Conservation (phyloP, 129 eudicot genomes). For the Artemisia argyi region DNA sequence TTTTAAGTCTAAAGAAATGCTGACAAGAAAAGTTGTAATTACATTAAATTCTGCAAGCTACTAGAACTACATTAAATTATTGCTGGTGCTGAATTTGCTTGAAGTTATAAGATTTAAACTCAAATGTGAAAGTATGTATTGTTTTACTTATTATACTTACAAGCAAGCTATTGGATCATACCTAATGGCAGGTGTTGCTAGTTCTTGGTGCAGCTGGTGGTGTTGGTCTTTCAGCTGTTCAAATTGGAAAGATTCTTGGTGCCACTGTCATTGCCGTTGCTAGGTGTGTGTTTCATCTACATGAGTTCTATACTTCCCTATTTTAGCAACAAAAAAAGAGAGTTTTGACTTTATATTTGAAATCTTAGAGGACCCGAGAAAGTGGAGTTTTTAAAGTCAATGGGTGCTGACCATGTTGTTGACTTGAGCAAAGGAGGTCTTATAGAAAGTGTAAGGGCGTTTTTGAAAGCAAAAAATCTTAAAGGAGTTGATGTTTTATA, state of each 20-base stretch:
- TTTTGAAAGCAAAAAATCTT: constrained; percentile 63
- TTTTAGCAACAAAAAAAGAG: neutral
- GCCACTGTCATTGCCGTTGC: constrained; percentile 91
- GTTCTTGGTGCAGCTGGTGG: constrained; percentile 99
- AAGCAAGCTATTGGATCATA: neutral
- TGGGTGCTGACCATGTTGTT: constrained; percentile 88
- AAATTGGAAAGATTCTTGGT: constrained; percentile 88
- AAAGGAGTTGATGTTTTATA: constrained; percentile 91
- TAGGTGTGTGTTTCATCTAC: constrained; percentile 47
- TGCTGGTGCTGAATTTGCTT: neutral
- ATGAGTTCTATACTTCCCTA: neutral
- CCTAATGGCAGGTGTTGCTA: constrained; percentile 62
- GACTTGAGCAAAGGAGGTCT: constrained; percentile 64
- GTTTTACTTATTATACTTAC: neutral
- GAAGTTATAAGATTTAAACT: neutral
- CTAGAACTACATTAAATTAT: neutral
- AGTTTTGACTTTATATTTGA: constrained; percentile 6
- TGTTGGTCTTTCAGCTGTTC: constrained; percentile 96
- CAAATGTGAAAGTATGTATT: neutral
- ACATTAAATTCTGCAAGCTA: neutral
- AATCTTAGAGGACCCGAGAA: constrained; percentile 60
- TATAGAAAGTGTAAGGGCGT: constrained; percentile 68
- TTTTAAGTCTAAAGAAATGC: neutral
- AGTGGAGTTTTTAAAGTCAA: constrained; percentile 68
- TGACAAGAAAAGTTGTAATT: neutral